Percentiles rank a stretch among this genome's conserved stretches.
These are phyloP conservation scores for Monosporascus ibericus DNA, from an alignment of 2,329 filamentous ascomycete species.

Conservation along the genomic window DNA sequence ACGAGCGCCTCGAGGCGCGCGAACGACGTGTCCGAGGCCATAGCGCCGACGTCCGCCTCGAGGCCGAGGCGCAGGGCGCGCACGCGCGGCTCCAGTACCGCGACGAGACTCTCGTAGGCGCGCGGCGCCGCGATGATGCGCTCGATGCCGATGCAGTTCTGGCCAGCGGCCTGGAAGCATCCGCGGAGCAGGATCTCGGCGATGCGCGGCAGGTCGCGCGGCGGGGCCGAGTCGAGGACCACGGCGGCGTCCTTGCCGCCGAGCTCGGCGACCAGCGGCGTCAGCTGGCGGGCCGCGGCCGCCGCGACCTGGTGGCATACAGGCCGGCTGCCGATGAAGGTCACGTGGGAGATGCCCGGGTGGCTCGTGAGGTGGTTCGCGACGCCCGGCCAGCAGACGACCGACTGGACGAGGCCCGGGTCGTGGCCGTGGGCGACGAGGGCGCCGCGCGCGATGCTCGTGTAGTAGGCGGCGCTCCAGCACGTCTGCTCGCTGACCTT, in stretches of 20 bases:
- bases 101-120: slow-evolving; percentile 69
- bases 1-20: slow-evolving; percentile 70
- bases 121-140: slow-evolving; percentile 74
- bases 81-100: slow-evolving; percentile 67
- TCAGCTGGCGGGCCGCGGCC: slow-evolving; percentile 80
- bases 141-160: slow-evolving; percentile 98
- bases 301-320: slow-evolving; percentile 85
- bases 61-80: slow-evolving; percentile 70
- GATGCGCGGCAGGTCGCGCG: slow-evolving; percentile 61
- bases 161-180: slow-evolving; percentile 89
- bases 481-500: slow-evolving; percentile 95
- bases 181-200: slow-evolving; percentile 82
- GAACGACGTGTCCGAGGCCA: slow-evolving; percentile 78
- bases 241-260: slow-evolving; percentile 94
- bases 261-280: slow-evolving; percentile 81
- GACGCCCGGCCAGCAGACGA: slow-evolving; percentile 82
- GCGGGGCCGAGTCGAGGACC: slow-evolving; percentile 69
- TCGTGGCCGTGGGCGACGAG: slow-evolving; percentile 78
- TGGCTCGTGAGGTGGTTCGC: slow-evolving; percentile 82
- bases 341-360: slow-evolving; percentile 77
- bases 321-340: slow-evolving; percentile 87
- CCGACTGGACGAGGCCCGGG: slow-evolving; percentile 72
- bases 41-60: slow-evolving; percentile 76
- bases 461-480: slow-evolving; percentile 84
- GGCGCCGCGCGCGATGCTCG: slow-evolving; percentile 70